Evolutionary conservation across 2,329 filamentous ascomycete species (phyloP), one percentile per base, ranked within the genome.

Genomic region (Monosporascus sp.): DNA sequence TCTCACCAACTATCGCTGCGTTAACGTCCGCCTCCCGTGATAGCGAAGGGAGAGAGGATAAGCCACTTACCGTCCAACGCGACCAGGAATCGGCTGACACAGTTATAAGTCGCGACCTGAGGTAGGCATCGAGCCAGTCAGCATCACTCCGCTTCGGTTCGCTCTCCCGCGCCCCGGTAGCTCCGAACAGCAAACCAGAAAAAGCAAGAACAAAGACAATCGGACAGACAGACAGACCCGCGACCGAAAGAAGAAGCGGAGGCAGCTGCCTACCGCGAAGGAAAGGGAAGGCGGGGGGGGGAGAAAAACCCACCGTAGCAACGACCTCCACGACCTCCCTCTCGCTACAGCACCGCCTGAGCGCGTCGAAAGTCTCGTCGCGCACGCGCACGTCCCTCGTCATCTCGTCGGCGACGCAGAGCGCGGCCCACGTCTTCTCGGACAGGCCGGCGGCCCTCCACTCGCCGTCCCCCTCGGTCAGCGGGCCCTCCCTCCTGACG

Each of bases 381-480:
- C 74, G 70, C 7, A 96, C 89, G 50, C 78, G 74, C 0, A 93
- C 86, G 45, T 82, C 80, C 59, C 83, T 75, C 49, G 90, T 96
- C 88, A 95, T 95, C 67, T 89, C 88, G 72, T 95, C 89, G 18
- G 90, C 81, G 67, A 90, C 92, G 46, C 78, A 74, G 51, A 93
- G 68, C 36, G 89, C 87, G 0, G 83, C 85, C 76, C 82, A 83
- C 71, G 90, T 83, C 66, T 74, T 77, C 55, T 79, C 77, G 25
- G 72, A 81, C 55, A 91, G 63, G 3, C 63, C 64, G 4, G 51
- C 54, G 6, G 9, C 15, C 20, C 25, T 39, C 24, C 69, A 52
- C 9, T 62, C 57, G 5, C 53, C 65, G 50, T 60, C 54, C 38
- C 51, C 55, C 51, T 62, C 63, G 7, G 22, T 44, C 18, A 18